Base-by-base conservation (phyloP, 139 green algal species). In the Chlamydomonas schloesseri region DNA sequence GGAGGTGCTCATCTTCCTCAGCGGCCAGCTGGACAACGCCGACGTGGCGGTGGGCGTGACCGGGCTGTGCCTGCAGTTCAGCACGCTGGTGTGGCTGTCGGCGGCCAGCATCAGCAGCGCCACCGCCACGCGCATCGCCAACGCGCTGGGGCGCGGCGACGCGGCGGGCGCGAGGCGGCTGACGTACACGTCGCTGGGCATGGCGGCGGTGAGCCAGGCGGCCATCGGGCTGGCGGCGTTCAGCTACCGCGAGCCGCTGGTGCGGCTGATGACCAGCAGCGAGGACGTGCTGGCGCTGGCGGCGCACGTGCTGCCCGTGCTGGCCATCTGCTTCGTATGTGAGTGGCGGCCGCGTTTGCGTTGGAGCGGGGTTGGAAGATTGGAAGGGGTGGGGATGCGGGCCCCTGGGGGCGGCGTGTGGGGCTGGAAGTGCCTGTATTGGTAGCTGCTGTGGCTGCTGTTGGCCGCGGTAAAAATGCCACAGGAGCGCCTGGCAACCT, bases 21-120 rank as follows among this genome's bases (percentile, higher is more conserved):
- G 81, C 46, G 88, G 88, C 68, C 50, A 46, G 36, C 75, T 88
- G 58, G 17, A 65, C 23, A 81, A 91, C 26, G 82, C 88, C 9
- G 75, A 91, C 26, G 67, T 91, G 75, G 88, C 88, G 57, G 82
- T 91, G 75, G 88, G 82, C 29, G 88, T 91, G 29, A 88, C 76
- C 47, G 88, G 88, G 36, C 70, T 91, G 50, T 75, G 73, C 53
- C 60, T 91, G 82, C 88, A 91, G 75, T 80, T 88, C 62, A 87
- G 76, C 69, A 91, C 82, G 34, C 70, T 86, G 33, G 82, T 91
- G 62, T 88, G 87, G 87, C 73, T 90, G 21, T 71, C 29, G 24
- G 82, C 82, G 0, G 75, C 82, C 3, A 73, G 75, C 60, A 67
- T 91, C 33, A 75, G 68, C 47, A 82, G 70, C 33, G 82, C 88